phyloP scores from a whole-genome alignment of 164 flowering plant species.

The Vitis rotundifolia region DNA sequence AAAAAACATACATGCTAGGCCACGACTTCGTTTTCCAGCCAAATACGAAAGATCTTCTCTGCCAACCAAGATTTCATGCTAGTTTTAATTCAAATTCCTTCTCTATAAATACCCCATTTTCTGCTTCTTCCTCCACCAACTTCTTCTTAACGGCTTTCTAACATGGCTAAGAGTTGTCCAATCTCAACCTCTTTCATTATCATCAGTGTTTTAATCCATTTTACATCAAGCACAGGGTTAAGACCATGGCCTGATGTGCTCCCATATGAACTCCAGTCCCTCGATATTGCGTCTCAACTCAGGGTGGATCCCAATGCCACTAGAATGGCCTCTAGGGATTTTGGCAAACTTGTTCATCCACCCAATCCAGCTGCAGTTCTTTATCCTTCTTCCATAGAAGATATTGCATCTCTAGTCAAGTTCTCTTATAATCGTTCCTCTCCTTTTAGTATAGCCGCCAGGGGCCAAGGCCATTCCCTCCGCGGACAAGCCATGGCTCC shows the following conservation, averaged over 20 bases:
- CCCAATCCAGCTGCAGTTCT: conserved; percentile 59
- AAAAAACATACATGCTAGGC: no score
- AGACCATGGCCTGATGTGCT: not conserved
- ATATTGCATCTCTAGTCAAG: conserved; percentile 46
- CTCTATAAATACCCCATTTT: conserved; percentile 8
- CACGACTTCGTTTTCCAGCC: not conserved
- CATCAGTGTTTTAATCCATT: conserved; percentile 21
- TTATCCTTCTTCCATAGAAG: conserved; percentile 50
- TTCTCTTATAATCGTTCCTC: conserved; percentile 27
- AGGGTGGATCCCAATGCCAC: conserved; percentile 31
- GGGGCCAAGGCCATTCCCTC: conserved; percentile 75
- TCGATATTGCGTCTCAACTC: conserved; percentile 32
- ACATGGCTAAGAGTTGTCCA: conserved; percentile 25
- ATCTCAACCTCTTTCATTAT: conserved; percentile 16
- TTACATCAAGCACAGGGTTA: conserved; percentile 26
- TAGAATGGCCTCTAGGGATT: conserved; percentile 53
- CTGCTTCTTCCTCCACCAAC: not conserved
- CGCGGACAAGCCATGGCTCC: conserved; percentile 76
- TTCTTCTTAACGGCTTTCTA: conserved; percentile 5
- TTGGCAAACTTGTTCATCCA: conserved; percentile 41
- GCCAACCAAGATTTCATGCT: conserved; percentile 26
- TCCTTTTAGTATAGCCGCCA: conserved; percentile 60
- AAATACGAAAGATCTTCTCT: conserved; percentile 16
- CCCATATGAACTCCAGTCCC: conserved; percentile 28
- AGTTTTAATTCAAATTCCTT: conserved; percentile 21